These are phyloP conservation scores for Ormosia emarginata DNA, from an alignment of 306 rosid species.

Conservation along the genomic window DNA sequence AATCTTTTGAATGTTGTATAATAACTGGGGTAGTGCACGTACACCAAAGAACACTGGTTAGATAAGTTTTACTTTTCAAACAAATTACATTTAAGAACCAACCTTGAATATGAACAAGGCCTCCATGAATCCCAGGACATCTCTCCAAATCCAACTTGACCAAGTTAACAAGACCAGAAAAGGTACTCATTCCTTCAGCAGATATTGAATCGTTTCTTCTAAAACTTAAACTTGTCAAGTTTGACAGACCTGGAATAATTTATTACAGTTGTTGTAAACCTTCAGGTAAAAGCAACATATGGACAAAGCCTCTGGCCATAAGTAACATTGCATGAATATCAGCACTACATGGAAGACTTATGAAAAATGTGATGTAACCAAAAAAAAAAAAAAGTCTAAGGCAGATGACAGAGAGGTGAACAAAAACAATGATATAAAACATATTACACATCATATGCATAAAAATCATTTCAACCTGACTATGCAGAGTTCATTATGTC, in stretches of 20 bases:
- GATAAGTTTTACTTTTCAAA: not conserved
- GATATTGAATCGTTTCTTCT: slow-evolving; percentile 79
- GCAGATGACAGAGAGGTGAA: not conserved
- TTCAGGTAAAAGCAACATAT: not conserved
- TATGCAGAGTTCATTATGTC: not conserved
- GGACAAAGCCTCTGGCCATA: not conserved
- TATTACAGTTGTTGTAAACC: slow-evolving; percentile 15
- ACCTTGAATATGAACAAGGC: slow-evolving; percentile 85
- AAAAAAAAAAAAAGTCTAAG: not conserved
- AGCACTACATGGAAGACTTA: not conserved
- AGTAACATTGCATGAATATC: not conserved
- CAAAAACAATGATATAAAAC: not conserved
- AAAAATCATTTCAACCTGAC: not conserved
- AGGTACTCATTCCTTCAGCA: slow-evolving; percentile 73
- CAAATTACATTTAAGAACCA: slow-evolving; percentile 20
- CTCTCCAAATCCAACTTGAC: slow-evolving; percentile 90
- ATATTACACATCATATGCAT: not conserved
- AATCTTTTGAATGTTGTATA: not conserved
- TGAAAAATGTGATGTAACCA: not conserved
- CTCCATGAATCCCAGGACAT: slow-evolving; percentile 90
- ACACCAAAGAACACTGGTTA: not conserved
- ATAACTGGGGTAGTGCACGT: not conserved
- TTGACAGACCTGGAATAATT: slow-evolving; percentile 65
- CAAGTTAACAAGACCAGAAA: slow-evolving; percentile 64
- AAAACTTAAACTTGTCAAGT: slow-evolving; percentile 82